Base-by-base conservation (phyloP, 306 rosid species). In the Vachellia collinsii region DNA sequence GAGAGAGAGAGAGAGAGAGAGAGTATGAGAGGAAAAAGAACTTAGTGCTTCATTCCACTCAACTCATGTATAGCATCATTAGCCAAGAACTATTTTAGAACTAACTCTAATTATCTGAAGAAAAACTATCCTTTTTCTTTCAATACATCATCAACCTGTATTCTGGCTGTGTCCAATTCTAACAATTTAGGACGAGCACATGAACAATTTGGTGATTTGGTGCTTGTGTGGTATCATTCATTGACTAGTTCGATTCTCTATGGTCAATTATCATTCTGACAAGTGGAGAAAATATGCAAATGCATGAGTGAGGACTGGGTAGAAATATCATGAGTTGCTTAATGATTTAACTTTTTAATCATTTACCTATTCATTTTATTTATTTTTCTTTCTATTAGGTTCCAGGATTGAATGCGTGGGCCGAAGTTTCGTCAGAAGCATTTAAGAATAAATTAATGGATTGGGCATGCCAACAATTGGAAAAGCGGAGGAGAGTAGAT, bases 381-480 rank as follows among this genome's bases (percentile, higher is more conserved):
- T 62, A 75, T 63, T 3, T 63, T 54, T 10, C 65, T 58, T 16
- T 3, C 46, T 39, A 3, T 29, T 62, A 95, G 99, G 91, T 95
- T 72, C 98, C 99, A 1, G 98, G 98, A 65, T 86, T 82, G 86
- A 93, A 84, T 83, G 83, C 88, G 1, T 95, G 99, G 99, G 79
- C 94, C 29, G 90, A 89, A 76, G 74, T 79, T 68, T 77, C 92
- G 34, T 36, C 78, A 1, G 84, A 85, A n/a, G 84, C 38, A 19
- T 56, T 70, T 61, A 76, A 48, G 13, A 36, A 82, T 77, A 73
- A 70, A 34, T 86, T 77, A 42, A 80, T 84, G 90, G 91, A 83
- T 50, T 83, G 84, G 84, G 56, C 80, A 53, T 70, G 86, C 0
- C 92, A 84, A 71, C 94, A 81, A 46, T 64, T 89, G 84, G 97